phyloP scores from a whole-genome alignment of 208 protist genomes.

The Tetramitus jugosus region DNA sequence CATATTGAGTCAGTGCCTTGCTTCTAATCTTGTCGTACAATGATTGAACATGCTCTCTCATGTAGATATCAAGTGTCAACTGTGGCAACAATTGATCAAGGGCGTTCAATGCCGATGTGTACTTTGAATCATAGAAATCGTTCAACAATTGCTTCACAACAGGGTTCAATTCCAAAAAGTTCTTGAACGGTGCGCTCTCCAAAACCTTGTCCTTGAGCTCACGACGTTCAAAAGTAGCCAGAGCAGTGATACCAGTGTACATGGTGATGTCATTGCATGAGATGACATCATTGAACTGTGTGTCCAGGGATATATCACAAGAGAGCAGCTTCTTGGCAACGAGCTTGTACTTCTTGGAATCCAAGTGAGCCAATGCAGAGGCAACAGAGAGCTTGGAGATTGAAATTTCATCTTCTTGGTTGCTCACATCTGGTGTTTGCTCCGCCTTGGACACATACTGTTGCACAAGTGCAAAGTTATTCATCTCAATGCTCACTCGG shows the following conservation, averaged over 20 bases:
- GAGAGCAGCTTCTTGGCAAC: conserved; percentile 54
- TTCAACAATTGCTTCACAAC: conserved; percentile 45
- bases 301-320: conserved; percentile 29
- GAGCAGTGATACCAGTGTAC: conserved; percentile 54
- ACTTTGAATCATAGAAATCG: conserved; percentile 51
- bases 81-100: conserved; percentile 24
- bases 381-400: conserved; percentile 38
- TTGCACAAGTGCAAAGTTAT: conserved; percentile 49
- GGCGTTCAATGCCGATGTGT: conserved; percentile 21
- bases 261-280: conserved; percentile 53
- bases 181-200: conserved; percentile 50
- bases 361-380: conserved; percentile 46
- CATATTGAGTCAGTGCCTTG: conserved; percentile 52
- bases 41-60: conserved; percentile 46
- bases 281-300: conserved; percentile 42
- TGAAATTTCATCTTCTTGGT: background rate
- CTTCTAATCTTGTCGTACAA: conserved; percentile 47
- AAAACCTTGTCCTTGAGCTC: conserved; percentile 51
- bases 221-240: conserved; percentile 58
- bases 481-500: conserved; percentile 40
- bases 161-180: conserved; percentile 55
- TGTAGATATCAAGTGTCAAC: conserved; percentile 52
- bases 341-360: conserved; percentile 47
- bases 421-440: conserved; percentile 31
- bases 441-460: conserved; percentile 58